Evolutionary conservation across 1,139 yeast species (phyloP), one percentile per base, ranked within the genome.

Genomic region (Candida smagusa): DNA sequence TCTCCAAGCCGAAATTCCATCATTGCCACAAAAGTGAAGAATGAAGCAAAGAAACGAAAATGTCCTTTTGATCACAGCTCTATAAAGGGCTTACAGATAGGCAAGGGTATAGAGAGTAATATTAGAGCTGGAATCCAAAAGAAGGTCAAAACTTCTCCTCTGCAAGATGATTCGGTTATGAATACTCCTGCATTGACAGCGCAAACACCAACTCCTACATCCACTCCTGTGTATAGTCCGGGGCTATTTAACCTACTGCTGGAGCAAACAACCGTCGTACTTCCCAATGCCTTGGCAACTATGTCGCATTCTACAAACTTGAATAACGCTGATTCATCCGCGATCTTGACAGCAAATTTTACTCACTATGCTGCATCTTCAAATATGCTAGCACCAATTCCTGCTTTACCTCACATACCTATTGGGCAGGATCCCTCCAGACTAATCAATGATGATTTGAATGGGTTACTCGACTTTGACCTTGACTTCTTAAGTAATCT

Each of bases 51-150:
- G 22, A 48, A 52, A 36, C 47, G 63, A 12, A 61, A 59, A 40
- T 65, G 68, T 47, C 70, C 71, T 5, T 58, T 63, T 45, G 64
- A 61, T 40, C 68, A 64, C 43, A 48, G 53, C 3, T 38, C 53
- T 2, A 40, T 54, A 38, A 40, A 39, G 13, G 48, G 43, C 26
- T 40, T 48, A 7, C 38, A 49, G 9, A 37, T 42, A 12, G 46
- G 55, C 5, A 47, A 45, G 22, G 53, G 53, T 2, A 45, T 55
- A n/a, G 66, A 61, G 35, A 61, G 66, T 36, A 56, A 61, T 38
- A 44, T 61, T n/a, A 34, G 59, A 30, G 29, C 16, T 5, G 47
- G 41, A 9, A 23, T 29, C 7, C 30, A 24, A 28, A 38, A 38
- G 31, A 28, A 29, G 26, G 26, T 31, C n/a, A 34, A 35, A 33